Base-by-base conservation (phyloP, 2,329 filamentous ascomycete genomes). In the Aspergillus sp. region DNA sequence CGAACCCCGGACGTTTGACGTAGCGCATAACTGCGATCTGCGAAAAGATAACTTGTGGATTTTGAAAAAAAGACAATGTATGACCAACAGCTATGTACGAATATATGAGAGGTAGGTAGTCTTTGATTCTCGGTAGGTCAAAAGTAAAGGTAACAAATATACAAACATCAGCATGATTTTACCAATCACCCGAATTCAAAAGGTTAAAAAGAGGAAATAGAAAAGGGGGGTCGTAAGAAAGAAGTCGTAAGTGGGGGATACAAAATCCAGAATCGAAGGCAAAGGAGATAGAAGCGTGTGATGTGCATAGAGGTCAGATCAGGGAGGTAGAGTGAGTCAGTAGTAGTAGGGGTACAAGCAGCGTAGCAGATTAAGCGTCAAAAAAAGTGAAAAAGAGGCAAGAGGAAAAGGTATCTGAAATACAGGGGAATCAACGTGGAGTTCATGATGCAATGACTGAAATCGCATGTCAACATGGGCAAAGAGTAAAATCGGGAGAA, bases 371-470 rank as follows among this genome's bases (percentile, higher is more conserved):
- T 45, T 49, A 55, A 48, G 56, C 58, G 65, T 55, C 38, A 48
- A 54, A 60, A 60, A 48, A 52, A 62, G 38, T 45, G 5, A 60
- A 69, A 61, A 19, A 19, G 19, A 19, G 19, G 19, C 48, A 31
- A 23, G 43, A 69, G 48, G 67, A 75, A 63, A 61, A 63, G 57
- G 59, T 62, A 45, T 41, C 34, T 41, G 50, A 53, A 58, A 61
- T 61, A 61, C 54, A 54, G 59, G 54, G 63, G 63, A 69, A 68
- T 70, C 67, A 63, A 68, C 68, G 64, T 70, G 54, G 61, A 69
- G 64, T 59, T 71, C 69, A 70, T 71, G 64, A 70, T 67, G 69
- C 65, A 69, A 59, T 59, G 59, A 47, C 61, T 66, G 58, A 63
- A 67, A 62, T 64, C 62, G 60, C 62, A 54, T 63, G 59, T 57